A percentile compares a stretch with the other conserved stretches of the same genome.
Evolutionary conservation across 352 stramenopile species (phyloP).

Genomic region (Phytopythium aichiense): DNA sequence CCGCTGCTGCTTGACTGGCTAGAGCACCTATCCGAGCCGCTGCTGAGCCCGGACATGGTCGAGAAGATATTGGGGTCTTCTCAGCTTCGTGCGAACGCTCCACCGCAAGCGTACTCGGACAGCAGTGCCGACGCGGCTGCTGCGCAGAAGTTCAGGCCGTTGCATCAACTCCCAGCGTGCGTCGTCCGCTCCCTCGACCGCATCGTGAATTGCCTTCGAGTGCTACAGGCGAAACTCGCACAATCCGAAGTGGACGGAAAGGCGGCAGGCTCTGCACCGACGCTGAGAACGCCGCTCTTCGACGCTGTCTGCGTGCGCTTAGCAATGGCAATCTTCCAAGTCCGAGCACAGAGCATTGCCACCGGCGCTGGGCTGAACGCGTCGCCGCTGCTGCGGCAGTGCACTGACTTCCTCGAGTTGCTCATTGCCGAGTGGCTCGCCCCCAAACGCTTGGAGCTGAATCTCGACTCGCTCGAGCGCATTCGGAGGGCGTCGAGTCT

Average conservation of each 20-base stretch:
- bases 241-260: conserved; percentile 11
- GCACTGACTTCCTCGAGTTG: conserved; percentile 40
- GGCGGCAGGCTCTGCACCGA: neutral
- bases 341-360: conserved; percentile 13
- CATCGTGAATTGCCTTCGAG: conserved; percentile 41
- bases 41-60: conserved; percentile 35
- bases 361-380: neutral
- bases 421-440: conserved; percentile 54
- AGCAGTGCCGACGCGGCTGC: conserved; percentile 10
- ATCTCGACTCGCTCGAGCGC: conserved; percentile 58
- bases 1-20: conserved; percentile 79
- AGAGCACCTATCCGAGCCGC: conserved; percentile 59
- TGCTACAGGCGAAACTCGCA: conserved; percentile 33
- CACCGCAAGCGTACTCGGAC: conserved; percentile 16
- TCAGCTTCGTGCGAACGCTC: conserved; percentile 1
- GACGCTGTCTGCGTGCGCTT: conserved; percentile 45
- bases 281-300: conserved; percentile 20
- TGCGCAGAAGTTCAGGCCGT: conserved; percentile 23
- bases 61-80: conserved; percentile 19
- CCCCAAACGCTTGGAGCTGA: conserved; percentile 61
- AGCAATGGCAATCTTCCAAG: conserved; percentile 67
- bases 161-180: conserved; percentile 55
- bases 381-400: conserved; percentile 14
- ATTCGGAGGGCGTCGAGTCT: conserved; percentile 4
- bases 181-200: conserved; percentile 60